Conservation (phyloP, 2,329 filamentous ascomycete genomes). For the Chrysoporthe austroafricana region DNA sequence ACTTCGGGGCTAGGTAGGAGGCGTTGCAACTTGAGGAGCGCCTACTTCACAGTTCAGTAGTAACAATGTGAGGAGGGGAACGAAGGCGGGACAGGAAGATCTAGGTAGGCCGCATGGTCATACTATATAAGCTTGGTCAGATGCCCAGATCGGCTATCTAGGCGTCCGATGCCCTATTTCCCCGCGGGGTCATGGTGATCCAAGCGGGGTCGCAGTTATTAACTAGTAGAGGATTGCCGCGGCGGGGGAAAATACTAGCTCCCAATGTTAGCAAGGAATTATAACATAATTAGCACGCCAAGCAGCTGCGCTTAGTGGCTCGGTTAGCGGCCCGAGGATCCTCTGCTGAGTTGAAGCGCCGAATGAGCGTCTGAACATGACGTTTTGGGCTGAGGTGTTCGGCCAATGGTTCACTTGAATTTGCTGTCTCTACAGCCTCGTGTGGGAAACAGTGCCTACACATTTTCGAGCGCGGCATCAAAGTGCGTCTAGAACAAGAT, state of each 20-base stretch:
- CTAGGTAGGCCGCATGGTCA: not conserved
- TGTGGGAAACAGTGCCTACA: no score
- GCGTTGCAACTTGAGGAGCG: no score
- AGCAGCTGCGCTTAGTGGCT: not conserved
- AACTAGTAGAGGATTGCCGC: not conserved
- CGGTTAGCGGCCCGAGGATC: not conserved
- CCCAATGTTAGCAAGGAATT: not conserved
- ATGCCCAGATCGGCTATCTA: not conserved
- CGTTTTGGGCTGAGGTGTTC: no score
- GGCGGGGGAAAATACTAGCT: not conserved
- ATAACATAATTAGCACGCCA: not conserved
- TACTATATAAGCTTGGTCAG: not conserved
- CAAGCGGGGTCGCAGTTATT: not conserved
- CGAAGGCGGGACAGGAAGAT: not conserved
- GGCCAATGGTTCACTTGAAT: no score
- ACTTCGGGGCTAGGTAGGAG: no score
- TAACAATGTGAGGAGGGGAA: not conserved
- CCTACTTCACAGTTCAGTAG: no score
- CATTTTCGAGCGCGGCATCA: no score
- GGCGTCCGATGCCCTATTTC: not conserved
- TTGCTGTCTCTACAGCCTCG: no score
- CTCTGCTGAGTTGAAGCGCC: no score
- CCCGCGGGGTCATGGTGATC: not conserved
- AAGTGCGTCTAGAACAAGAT: no score
- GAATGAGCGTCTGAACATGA: not conserved